phyloP scores from a whole-genome alignment of 1,139 yeast genomes.

The Pichia sp. region DNA sequence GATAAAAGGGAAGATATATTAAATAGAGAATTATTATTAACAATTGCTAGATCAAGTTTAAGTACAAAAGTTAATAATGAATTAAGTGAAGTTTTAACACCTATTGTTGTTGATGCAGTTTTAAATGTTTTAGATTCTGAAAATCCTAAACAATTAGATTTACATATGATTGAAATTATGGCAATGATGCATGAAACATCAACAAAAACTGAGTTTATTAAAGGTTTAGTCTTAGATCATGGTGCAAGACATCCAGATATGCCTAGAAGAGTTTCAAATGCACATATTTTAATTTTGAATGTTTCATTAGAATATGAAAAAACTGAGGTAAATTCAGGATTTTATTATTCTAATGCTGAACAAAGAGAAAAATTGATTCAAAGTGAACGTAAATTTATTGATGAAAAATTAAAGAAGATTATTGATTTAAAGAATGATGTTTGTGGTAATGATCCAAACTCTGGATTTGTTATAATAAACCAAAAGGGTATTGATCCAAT shows the following conservation, averaged over 20 bases:
- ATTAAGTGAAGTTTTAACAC: conserved; percentile 73
- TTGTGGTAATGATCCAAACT: conserved; percentile 65
- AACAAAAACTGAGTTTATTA: conserved; percentile 73
- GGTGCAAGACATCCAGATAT: conserved; percentile 99
- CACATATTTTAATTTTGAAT: conserved; percentile 78
- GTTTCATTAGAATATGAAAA: conserved; percentile 96
- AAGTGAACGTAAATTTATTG: conserved; percentile 90
- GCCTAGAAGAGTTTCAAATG: conserved; percentile 85
- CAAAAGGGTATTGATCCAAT: conserved; percentile 97
- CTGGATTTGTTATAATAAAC: conserved; percentile 90
- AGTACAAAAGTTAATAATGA: conserved; percentile 78
- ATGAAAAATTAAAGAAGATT: conserved; percentile 85
- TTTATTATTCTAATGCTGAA: conserved; percentile 90
- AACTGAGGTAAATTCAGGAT: conserved; percentile 95
- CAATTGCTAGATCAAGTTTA: conserved; percentile 85
- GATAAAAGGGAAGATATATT: conserved; percentile 29
- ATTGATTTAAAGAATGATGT: conserved; percentile 89
- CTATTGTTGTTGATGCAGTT: conserved; percentile 96
- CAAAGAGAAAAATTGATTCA: conserved; percentile 94
- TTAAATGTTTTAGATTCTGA: conserved; percentile 59
- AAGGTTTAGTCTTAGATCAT: conserved; percentile 92
- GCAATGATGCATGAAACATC: conserved; percentile 93
- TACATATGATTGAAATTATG: conserved; percentile 98
- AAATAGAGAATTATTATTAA: conserved; percentile 82
- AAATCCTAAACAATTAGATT: conserved; percentile 51